Evolutionary conservation across 495 filamentous ascomycete species (phyloP).

Genomic region (Achaetomiella virescens): DNA sequence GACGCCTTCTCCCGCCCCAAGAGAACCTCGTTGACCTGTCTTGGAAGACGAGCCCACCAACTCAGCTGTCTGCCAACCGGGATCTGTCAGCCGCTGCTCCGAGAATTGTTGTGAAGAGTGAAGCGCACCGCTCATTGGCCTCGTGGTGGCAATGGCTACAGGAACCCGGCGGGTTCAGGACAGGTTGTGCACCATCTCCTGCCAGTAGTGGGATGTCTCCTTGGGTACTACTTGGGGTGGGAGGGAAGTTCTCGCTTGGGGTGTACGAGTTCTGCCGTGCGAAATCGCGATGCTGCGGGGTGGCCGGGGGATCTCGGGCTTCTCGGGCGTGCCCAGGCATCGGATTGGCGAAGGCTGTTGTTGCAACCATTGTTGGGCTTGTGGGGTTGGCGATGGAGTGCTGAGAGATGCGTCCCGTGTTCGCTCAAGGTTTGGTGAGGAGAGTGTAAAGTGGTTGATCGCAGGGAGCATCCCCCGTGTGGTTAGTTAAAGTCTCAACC

Average conservation of each 20-base stretch:
- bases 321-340: too few relatives aligned
- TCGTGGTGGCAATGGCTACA: too few relatives aligned
- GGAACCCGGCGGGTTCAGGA: too few relatives aligned
- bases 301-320: background rate
- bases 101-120: background rate
- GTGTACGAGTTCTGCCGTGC: background rate
- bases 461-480: background rate
- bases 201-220: constrained; percentile 2
- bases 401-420: too few relatives aligned
- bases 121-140: background rate
- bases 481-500: too few relatives aligned
- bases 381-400: too few relatives aligned
- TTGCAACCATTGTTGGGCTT: too few relatives aligned
- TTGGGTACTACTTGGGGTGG: background rate
- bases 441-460: background rate
- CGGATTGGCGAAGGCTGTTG: too few relatives aligned
- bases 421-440: too few relatives aligned
- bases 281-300: background rate
- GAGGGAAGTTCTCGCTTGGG: background rate
- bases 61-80: background rate
- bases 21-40: background rate
- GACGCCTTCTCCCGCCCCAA: constrained; percentile 8
- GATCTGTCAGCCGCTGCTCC: background rate
- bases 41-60: background rate
- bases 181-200: background rate